Evolutionary conservation across 495 filamentous ascomycete species (phyloP).

Genomic region (Lasiosphaeris hirsuta): DNA sequence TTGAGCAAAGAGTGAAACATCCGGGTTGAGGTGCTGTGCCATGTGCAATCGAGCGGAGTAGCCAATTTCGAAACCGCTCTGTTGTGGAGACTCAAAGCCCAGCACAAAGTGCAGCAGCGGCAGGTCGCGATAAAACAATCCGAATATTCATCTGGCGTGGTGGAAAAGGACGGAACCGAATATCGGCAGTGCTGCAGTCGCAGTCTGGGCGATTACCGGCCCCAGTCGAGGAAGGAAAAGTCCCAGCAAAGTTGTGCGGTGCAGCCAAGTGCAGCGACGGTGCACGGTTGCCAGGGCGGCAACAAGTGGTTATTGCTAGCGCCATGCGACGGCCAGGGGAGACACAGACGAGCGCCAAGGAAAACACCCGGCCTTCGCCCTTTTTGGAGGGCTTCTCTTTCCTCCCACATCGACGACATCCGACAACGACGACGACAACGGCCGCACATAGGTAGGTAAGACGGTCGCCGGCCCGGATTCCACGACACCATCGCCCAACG

Average conservation of each 20-base stretch:
- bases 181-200: no score
- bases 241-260: background rate
- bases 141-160: no score
- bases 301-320: constrained; percentile 17
- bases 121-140: no score
- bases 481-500: constrained; percentile 6
- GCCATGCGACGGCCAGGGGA: constrained; percentile 23
- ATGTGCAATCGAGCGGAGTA: no score
- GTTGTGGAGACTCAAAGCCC: no score
- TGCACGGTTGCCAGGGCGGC: constrained; percentile 26
- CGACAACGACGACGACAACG: constrained; percentile 16
- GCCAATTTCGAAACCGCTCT: no score
- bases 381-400: constrained; percentile 5
- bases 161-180: background rate
- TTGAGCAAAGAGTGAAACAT: background rate
- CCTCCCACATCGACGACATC: constrained; percentile 21
- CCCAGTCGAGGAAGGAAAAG: background rate
- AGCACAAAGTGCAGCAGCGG: no score
- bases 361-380: constrained; percentile 17
- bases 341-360: constrained; percentile 19
- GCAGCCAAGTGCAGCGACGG: constrained; percentile 2
- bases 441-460: constrained; percentile 19
- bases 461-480: constrained; percentile 13
- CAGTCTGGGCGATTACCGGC: background rate
- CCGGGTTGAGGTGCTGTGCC: no score